Conservation (phyloP, 176 grass and related monocot genomes). For the Musa troglodytarum region DNA sequence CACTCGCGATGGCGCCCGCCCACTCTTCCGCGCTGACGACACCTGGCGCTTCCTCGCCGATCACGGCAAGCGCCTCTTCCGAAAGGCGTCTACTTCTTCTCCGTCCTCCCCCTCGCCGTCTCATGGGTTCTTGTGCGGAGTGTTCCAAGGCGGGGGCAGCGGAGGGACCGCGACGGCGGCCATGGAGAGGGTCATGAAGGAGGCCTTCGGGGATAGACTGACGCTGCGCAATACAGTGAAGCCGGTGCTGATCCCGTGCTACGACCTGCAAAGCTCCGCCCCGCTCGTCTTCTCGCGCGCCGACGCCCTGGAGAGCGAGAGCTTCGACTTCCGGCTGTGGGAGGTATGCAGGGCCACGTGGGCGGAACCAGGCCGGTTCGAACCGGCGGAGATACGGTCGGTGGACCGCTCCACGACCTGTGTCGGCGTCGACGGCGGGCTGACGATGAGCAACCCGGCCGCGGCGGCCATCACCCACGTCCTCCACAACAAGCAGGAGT, state of each 20-base stretch:
- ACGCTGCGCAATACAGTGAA: conserved; percentile 85
- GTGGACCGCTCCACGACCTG: conserved; percentile 61
- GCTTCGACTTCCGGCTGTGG: conserved; percentile 94
- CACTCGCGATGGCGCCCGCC: conserved; percentile 36
- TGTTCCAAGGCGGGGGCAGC: conserved; percentile 9
- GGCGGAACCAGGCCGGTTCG: conserved; percentile 71
- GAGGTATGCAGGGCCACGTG: conserved; percentile 87
- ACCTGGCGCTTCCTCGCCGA: conserved; percentile 79
- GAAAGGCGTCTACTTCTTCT: conserved; percentile 16
- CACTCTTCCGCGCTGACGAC: conserved; percentile 71
- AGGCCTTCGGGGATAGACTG: conserved; percentile 61
- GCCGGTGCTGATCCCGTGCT: conserved; percentile 90
- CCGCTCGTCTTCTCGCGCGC: conserved; percentile 88
- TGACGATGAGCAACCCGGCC: conserved; percentile 79
- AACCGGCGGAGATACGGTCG: conserved; percentile 72
- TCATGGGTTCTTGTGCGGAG: not conserved
- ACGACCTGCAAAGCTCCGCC: conserved; percentile 68
- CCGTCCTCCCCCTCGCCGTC: conserved; percentile 23
- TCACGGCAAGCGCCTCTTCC: conserved; percentile 52
- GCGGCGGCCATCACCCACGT: conserved; percentile 92
- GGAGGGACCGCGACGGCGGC: conserved; percentile 34
- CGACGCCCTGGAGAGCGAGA: conserved; percentile 80
- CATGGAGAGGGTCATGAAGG: conserved; percentile 52
- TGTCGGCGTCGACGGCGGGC: conserved; percentile 63
- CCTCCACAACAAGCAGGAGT: conserved; percentile 97